phyloP scores from a whole-genome alignment of 2,329 filamentous ascomycete species.

The Ilyonectria destructans region DNA sequence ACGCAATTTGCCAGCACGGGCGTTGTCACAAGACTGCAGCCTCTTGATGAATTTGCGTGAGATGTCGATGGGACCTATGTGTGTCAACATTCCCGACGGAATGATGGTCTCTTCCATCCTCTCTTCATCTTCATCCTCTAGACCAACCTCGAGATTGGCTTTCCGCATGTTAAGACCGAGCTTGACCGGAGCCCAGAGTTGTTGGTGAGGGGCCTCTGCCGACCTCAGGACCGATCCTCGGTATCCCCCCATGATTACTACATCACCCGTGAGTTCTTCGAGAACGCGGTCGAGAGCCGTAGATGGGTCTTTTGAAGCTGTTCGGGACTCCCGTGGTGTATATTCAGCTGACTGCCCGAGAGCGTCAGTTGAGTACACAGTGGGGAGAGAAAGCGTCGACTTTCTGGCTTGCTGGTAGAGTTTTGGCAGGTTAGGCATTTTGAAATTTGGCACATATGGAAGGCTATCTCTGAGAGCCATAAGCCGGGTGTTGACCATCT shows the following conservation, averaged over 20 bases:
- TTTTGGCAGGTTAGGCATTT: slow-evolving; percentile 75
- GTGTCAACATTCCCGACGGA: slow-evolving; percentile 89
- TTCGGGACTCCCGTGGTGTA: slow-evolving; percentile 33
- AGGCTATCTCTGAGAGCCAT: slow-evolving; percentile 93
- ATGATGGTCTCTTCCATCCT: slow-evolving; percentile 88
- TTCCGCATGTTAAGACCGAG: slow-evolving; percentile 93
- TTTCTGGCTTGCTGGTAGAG: slow-evolving; percentile 57
- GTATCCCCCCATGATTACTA: slow-evolving; percentile 93
- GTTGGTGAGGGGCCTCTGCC: slow-evolving; percentile 85
- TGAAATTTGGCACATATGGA: slow-evolving; percentile 85
- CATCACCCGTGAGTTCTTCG: slow-evolving; percentile 82
- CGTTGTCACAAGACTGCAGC: slow-evolving; percentile 82
- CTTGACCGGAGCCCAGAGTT: slow-evolving; percentile 95
- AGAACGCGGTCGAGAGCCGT: slow-evolving; percentile 69
- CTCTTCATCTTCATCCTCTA: slow-evolving; percentile 87
- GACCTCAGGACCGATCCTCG: slow-evolving; percentile 91
- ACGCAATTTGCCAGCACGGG: slow-evolving; percentile 78
- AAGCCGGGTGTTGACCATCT: slow-evolving; percentile 89
- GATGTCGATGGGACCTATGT: slow-evolving; percentile 94
- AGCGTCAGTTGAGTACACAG: slow-evolving; percentile 49
- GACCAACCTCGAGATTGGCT: slow-evolving; percentile 89
- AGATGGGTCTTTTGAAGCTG: slow-evolving; percentile 41
- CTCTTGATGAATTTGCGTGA: slow-evolving; percentile 86
- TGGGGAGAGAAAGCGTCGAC: slow-evolving; percentile 53
- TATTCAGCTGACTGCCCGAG: slow-evolving; percentile 45